Evolutionary conservation across 345 rosid genomes (phyloP).

Genomic region (Angophora floribunda): DNA sequence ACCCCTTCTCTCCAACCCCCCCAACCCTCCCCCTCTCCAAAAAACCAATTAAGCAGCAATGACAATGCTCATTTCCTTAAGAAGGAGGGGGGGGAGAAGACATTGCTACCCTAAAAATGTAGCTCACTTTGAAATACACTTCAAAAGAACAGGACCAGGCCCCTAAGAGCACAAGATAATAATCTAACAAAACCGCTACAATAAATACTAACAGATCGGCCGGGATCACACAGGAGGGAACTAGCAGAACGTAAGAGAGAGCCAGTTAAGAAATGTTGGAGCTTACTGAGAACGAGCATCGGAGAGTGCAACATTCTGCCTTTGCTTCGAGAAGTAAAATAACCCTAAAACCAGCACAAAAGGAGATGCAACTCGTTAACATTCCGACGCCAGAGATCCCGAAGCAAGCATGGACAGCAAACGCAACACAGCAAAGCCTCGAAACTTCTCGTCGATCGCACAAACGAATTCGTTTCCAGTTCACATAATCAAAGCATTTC

Average conservation of each 20-base stretch:
- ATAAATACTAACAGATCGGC: background rate
- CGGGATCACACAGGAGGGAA: background rate
- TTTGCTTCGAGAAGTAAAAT: background rate
- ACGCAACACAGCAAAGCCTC: background rate
- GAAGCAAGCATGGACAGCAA: background rate
- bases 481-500: background rate
- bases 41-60: background rate
- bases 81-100: background rate
- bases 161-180: background rate
- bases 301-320: conserved; percentile 49
- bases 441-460: background rate
- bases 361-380: background rate
- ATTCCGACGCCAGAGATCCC: background rate
- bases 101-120: background rate
- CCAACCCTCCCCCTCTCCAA: background rate
- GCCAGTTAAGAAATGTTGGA: background rate
- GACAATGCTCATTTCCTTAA: background rate
- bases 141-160: background rate
- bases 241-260: background rate
- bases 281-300: conserved; percentile 84
- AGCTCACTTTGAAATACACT: background rate
- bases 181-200: background rate
- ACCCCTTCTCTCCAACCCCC: background rate
- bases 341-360: background rate
- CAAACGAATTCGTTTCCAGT: background rate